These are phyloP conservation scores for Coprinellus micaceus DNA, from an alignment of 768 basidiomycete species.

Conservation along the genomic window DNA sequence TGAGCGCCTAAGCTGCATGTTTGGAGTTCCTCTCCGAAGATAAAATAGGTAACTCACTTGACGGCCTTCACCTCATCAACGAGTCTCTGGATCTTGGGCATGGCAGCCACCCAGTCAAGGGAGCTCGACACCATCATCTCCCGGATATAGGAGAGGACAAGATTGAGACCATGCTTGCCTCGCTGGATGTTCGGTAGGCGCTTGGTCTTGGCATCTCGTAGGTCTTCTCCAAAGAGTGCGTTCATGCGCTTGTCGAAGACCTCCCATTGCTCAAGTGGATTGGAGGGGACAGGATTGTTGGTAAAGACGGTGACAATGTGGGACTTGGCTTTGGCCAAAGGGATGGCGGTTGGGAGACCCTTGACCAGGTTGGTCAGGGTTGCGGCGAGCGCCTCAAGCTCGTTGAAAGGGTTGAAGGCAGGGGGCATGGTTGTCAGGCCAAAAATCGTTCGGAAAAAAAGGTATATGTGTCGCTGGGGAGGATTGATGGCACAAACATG, in stretches of 20 bases:
- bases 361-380: not conserved
- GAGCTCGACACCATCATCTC: not conserved
- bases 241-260: slow-evolving; percentile 15
- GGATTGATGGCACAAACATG: not conserved
- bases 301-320: slow-evolving; percentile 12
- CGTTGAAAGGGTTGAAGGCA: not conserved
- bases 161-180: no score
- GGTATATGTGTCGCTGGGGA: not conserved
- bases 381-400: not conserved
- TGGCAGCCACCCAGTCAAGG: slow-evolving; percentile 11
- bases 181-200: no score
- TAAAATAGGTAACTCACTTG: slow-evolving; percentile 8
- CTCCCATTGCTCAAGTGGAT: slow-evolving; percentile 7
- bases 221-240: no score
- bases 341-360: not conserved
- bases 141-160: not conserved
- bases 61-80: slow-evolving; percentile 7
- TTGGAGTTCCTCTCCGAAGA: no score
- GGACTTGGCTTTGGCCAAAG: not conserved
- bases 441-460: not conserved
- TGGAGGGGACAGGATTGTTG: slow-evolving; percentile 4
- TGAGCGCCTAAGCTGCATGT: no score
- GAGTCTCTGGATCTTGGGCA: slow-evolving; percentile 11
- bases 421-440: not conserved
- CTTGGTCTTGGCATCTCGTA: no score